phyloP scores from a whole-genome alignment of 305 asterid species.

The Fraxinus paxiana region DNA sequence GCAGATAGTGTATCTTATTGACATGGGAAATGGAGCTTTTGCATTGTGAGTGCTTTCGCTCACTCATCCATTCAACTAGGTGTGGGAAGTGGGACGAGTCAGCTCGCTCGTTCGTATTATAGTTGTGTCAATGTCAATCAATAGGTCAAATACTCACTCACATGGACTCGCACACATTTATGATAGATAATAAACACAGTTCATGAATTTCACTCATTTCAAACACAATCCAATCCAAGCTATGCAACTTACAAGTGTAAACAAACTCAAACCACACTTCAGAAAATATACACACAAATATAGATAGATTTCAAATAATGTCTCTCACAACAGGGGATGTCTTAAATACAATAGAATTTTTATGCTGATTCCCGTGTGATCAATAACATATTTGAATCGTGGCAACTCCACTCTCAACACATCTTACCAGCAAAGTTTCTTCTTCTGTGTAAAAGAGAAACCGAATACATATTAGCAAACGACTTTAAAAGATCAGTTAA shows the following conservation, averaged over 20 bases:
- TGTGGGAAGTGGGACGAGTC: background rate
- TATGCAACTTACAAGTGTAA: background rate
- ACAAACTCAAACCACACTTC: background rate
- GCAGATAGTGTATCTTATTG: background rate
- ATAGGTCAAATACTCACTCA: background rate
- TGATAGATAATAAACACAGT: background rate
- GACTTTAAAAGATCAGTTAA: background rate
- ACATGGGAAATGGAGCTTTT: background rate
- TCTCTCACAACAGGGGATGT: background rate
- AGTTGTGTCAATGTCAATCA: background rate
- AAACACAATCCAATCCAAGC: background rate
- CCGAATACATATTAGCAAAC: slow-evolving; percentile 15
- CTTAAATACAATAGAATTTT: background rate
- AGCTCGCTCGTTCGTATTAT: background rate
- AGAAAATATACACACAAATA: background rate
- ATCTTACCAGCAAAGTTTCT: slow-evolving; percentile 75
- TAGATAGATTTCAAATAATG: background rate
- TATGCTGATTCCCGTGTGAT: background rate
- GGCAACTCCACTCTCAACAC: slow-evolving; percentile 16
- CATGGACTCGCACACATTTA: background rate
- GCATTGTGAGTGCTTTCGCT: background rate
- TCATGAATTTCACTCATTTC: background rate
- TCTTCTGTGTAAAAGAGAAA: slow-evolving; percentile 53
- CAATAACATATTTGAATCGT: background rate
- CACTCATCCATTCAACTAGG: background rate